Conservation (phyloP, 2,329 filamentous ascomycete genomes). For the Colletotrichum musae region DNA sequence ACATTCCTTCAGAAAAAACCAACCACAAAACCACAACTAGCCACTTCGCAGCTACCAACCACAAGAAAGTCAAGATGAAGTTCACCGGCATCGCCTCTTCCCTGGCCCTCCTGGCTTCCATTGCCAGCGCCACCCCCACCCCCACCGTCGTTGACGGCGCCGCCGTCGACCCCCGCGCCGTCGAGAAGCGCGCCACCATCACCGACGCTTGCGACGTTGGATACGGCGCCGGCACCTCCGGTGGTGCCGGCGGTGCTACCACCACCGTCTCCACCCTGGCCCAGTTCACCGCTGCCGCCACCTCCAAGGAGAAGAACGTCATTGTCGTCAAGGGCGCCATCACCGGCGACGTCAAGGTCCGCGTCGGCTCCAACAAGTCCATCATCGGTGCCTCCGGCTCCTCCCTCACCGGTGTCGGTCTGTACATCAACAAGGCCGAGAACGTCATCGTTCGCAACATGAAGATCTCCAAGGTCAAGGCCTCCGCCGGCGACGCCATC, state of each 20-base stretch:
- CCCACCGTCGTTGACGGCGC: conserved; percentile 47
- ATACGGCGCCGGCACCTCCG: conserved; percentile 62
- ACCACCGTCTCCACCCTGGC: conserved; percentile 66
- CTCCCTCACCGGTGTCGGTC: conserved; percentile 61
- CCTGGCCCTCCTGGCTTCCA: conserved; percentile 47
- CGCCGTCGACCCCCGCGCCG: conserved; percentile 43
- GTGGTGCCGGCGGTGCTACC: conserved; percentile 64
- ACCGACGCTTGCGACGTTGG: conserved; percentile 54
- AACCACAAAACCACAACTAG: conserved; percentile 17
- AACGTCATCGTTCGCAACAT: conserved; percentile 77
- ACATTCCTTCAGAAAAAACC: conserved; percentile 24
- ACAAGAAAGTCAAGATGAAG: conserved; percentile 47
- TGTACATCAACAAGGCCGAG: conserved; percentile 65
- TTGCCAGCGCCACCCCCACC: conserved; percentile 50
- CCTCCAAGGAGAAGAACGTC: conserved; percentile 58
- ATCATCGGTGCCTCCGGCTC: conserved; percentile 58
- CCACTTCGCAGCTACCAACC: conserved; percentile 6
- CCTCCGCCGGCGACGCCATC: conserved; percentile 71
- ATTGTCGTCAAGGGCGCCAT: conserved; percentile 59
- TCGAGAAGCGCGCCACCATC: conserved; percentile 52
- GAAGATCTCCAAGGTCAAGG: conserved; percentile 69
- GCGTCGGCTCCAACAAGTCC: conserved; percentile 61
- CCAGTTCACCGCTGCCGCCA: conserved; percentile 61
- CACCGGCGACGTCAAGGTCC: conserved; percentile 55
- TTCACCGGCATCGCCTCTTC: conserved; percentile 48